Evolutionary conservation across 2,329 filamentous ascomycete species (phyloP).

Genomic region (Scortechinia acanthostroma): DNA sequence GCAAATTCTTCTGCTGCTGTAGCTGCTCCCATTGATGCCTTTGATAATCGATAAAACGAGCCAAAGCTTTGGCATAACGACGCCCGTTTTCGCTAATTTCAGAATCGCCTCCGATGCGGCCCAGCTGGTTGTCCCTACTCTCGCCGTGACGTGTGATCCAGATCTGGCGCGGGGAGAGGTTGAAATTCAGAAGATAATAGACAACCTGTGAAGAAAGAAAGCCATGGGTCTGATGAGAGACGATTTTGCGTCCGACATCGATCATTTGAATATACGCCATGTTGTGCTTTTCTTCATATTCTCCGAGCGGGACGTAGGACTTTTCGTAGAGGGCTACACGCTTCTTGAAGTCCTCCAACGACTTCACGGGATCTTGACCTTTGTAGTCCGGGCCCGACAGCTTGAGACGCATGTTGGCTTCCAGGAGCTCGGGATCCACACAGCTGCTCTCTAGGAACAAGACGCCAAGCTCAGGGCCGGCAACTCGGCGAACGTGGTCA

Average conservation of each 20-base stretch:
- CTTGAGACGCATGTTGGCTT: slow-evolving; percentile 96
- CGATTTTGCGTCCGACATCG: slow-evolving; percentile 88
- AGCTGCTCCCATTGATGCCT: slow-evolving; percentile 75
- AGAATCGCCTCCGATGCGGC: slow-evolving; percentile 87
- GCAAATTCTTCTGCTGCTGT: slow-evolving; percentile 70
- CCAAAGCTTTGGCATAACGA: slow-evolving; percentile 71
- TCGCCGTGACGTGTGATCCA: slow-evolving; percentile 97
- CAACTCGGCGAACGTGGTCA: slow-evolving; percentile 65
- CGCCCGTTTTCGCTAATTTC: slow-evolving; percentile 74
- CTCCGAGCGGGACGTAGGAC: slow-evolving; percentile 82
- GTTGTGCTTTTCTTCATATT: slow-evolving; percentile 82
- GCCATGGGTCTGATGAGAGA: slow-evolving; percentile 82
- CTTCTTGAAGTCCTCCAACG: slow-evolving; percentile 84
- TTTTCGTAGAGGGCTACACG: slow-evolving; percentile 90
- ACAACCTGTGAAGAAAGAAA: slow-evolving; percentile 89
- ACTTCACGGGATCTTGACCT: slow-evolving; percentile 80
- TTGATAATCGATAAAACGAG: slow-evolving; percentile 77
- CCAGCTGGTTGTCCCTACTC: slow-evolving; percentile 77
- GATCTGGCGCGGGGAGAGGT: slow-evolving; percentile 87
- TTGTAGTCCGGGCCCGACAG: slow-evolving; percentile 93
- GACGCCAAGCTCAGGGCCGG: slow-evolving; percentile 82
- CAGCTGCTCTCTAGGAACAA: slow-evolving; percentile 94
- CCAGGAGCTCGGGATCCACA: slow-evolving; percentile 53
- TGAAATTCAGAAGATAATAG: slow-evolving; percentile 94
- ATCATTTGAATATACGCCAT: slow-evolving; percentile 96